Base-by-base conservation (phyloP, 2,329 filamentous ascomycete genomes). In the Neurospora sp. region DNA sequence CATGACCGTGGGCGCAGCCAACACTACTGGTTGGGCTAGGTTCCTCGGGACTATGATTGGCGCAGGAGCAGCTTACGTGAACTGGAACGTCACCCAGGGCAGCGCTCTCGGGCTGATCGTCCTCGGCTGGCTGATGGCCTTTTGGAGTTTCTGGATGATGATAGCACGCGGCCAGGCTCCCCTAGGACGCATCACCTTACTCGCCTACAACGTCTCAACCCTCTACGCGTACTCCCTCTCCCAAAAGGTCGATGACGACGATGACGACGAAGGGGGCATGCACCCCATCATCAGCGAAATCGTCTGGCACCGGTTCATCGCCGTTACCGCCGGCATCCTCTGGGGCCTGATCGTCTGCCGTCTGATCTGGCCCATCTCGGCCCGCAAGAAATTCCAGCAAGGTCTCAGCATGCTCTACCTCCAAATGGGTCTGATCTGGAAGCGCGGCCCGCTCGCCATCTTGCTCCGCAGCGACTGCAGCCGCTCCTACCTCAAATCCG, bases 1-100 rank as follows among this genome's bases (percentile, higher is more conserved):
- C 43, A 98, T 97, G 93, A 99, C 95, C 0, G 95, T 97, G 28
- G 96, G 96, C 38, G 93, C 96, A 8, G 93, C 93, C 33, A 99
- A 98, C 79, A 97, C 95, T 1, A 97, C 95, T 0, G 94, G 93
- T 4, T 89, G 90, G 76, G 89, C 94, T 67, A 90, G 96, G 74
- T 95, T 98, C 77, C 84, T 93, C 9, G 96, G 95, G 70, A 99
- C 95, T 1, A 84, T 93, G 40, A 84, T 96, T 43, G 96, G 96
- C 19, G 93, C 93, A 7, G 78, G 86, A 1, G 90, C 90, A 73
- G 92, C 95, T 0, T 85, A 94, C 39, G 74, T 91, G 11, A 89
- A 91, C 66, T 99, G 96, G 96, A 84, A 90, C 58, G 82, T 91
- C 33, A 90, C 91, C 38, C 83, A 87, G 66, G 93, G 90, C 2